Evolutionary conservation across 2,329 filamentous ascomycete genomes (phyloP).

Genomic region (Geosmithia flava): DNA sequence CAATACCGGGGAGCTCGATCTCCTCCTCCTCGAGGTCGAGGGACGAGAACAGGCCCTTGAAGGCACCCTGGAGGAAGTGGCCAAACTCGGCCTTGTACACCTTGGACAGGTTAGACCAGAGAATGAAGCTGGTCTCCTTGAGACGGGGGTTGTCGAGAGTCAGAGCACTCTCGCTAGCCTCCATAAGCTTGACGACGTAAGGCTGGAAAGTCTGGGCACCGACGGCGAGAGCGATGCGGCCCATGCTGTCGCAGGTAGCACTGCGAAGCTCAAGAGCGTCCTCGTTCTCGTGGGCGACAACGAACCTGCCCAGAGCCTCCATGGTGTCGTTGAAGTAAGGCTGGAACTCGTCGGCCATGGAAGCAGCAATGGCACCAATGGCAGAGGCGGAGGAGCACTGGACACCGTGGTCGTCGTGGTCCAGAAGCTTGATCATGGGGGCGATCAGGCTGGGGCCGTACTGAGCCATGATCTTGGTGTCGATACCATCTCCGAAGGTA

Average conservation of each 20-base stretch:
- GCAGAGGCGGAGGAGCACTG: conserved; percentile 84
- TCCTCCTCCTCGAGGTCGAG: conserved; percentile 85
- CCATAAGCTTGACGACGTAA: conserved; percentile 83
- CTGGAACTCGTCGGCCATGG: conserved; percentile 69
- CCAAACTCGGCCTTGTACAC: conserved; percentile 80
- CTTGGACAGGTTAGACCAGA: conserved; percentile 91
- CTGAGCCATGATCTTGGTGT: conserved; percentile 59
- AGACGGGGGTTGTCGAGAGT: conserved; percentile 80
- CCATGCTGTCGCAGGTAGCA: conserved; percentile 84
- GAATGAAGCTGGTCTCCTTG: conserved; percentile 91
- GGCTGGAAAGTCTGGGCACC: conserved; percentile 79
- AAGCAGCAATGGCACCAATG: conserved; percentile 79
- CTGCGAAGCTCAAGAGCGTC: conserved; percentile 84
- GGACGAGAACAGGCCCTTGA: conserved; percentile 71
- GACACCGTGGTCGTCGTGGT: conserved; percentile 76
- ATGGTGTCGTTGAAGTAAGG: conserved; percentile 91
- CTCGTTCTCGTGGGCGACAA: conserved; percentile 75
- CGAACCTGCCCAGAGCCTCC: conserved; percentile 74
- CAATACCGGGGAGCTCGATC: conserved; percentile 57
- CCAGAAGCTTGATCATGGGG: conserved; percentile 72
- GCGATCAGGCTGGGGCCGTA: conserved; percentile 78
- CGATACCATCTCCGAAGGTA: conserved; percentile 80
- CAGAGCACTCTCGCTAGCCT: conserved; percentile 82
- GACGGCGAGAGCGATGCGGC: conserved; percentile 81
- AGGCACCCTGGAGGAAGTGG: conserved; percentile 65